Base-by-base conservation (phyloP, 1,284 basidiomycete species). In the Ustilago curta region DNA sequence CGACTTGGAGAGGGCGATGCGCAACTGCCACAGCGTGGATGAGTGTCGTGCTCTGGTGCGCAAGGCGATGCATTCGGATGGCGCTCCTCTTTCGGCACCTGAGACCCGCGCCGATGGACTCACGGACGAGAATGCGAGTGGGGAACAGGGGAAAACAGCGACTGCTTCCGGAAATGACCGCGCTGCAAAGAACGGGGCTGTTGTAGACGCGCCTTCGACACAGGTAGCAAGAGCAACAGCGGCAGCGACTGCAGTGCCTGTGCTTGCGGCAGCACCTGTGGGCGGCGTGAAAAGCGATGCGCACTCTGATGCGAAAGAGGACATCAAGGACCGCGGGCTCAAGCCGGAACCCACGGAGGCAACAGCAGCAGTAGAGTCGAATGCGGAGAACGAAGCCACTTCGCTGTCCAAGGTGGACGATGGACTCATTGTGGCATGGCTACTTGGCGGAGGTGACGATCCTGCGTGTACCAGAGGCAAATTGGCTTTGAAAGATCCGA, bases 1-100 rank as follows among this genome's bases (percentile, higher is more conserved):
- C 2, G 77, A 76, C 16, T 56, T 82, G 40, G 77, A 82, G 59
- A 59, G 57, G 23, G 58, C 70, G 27, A 80, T 82, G 78, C 66
- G 69, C 27, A 60, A 49, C 39, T 76, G 70, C 50, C 58, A 63
- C 43, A 72, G 54, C n/a, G 77, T 79, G 19, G 75, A 77, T 29
- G 80, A 80, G 51, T 82, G 80, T 58, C 71, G 74, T 29, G 57
- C 54, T 25, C 64, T 82, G 25, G 69, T 82, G 18, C 50, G 39
- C 5, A 68, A 73, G 25, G 74, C 78, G 14, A 70, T 82, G 66
- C 71, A 64, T 50, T 60, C 62, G 32, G 71, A 74, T 19, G 61
- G 44, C 11, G 32, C 37, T 8, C 40, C 59, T 4, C 29, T 60
- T 19, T 45, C 68, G 4, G 39, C 54, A 4, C 53, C 54, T 12